These are phyloP conservation scores for Populus pruinosa DNA, from an alignment of 345 rosid genomes.

Conservation along the genomic window DNA sequence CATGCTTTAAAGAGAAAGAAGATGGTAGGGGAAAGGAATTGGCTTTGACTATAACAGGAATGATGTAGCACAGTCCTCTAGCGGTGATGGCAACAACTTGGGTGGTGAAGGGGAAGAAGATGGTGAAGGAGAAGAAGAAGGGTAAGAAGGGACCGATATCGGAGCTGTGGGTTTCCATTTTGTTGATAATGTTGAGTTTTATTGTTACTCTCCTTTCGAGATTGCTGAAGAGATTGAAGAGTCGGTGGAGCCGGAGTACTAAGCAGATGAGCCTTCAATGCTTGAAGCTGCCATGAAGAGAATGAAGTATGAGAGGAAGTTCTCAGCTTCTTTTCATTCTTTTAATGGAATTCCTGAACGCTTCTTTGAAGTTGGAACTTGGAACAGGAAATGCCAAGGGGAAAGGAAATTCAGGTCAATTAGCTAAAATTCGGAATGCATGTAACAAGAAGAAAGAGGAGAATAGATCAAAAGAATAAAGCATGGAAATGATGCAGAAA, in stretches of 20 bases:
- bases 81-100: constrained; percentile 14
- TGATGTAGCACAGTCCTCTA: constrained; percentile 27
- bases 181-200: constrained; percentile 34
- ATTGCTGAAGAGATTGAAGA: constrained; percentile 49
- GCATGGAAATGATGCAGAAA: constrained; percentile 7
- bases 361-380: constrained; percentile 35
- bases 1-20: constrained; percentile 36
- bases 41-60: constrained; percentile 21
- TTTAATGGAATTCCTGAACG: constrained; percentile 60
- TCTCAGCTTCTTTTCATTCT: constrained; percentile 63
- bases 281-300: constrained; percentile 54
- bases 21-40: constrained; percentile 8
- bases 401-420: constrained; percentile 27
- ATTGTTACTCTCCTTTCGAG: constrained; percentile 46
- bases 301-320: constrained; percentile 57
- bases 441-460: constrained; percentile 31
- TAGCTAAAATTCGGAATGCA: constrained; percentile 36
- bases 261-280: constrained; percentile 39
- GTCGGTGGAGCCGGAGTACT: constrained; percentile 32
- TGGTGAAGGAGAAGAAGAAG: too few relatives aligned
- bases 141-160: constrained; percentile 10
- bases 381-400: constrained; percentile 24
- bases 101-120: not conserved
- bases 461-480: constrained; percentile 9
- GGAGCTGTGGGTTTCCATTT: constrained; percentile 43